Evolutionary conservation across 2,329 filamentous ascomycete genomes (phyloP).

Genomic region (Penicillium sp.): DNA sequence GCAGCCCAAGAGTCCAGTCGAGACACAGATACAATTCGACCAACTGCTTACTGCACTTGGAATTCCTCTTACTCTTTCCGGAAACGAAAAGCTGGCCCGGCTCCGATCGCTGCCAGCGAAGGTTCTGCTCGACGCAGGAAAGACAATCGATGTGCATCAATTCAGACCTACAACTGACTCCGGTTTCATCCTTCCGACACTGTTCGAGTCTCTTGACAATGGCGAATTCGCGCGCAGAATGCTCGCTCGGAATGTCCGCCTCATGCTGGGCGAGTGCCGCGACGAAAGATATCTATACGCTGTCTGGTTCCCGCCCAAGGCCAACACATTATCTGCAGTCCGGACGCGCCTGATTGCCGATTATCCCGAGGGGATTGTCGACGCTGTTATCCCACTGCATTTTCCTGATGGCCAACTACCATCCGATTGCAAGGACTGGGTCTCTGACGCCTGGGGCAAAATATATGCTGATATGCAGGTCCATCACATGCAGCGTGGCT

Average conservation of each 20-base stretch:
- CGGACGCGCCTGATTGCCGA: conserved; percentile 52
- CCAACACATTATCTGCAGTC: conserved; percentile 43
- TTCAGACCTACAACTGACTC: conserved; percentile 56
- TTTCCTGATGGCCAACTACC: conserved; percentile 45
- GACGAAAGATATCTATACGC: conserved; percentile 57
- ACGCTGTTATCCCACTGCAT: conserved; percentile 47
- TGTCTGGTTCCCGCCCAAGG: conserved; percentile 48
- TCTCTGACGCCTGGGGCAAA: conserved; percentile 51
- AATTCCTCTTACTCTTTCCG: conserved; percentile 43
- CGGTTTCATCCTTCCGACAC: conserved; percentile 45
- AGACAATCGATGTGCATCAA: conserved; percentile 50
- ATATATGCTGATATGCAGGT: conserved; percentile 60
- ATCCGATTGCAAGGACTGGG: conserved; percentile 45
- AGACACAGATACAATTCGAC: conserved; percentile 54
- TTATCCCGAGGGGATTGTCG: conserved; percentile 49
- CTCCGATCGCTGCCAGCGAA: conserved; percentile 44
- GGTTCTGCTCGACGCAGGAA: conserved; percentile 45
- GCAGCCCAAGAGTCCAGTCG: conserved; percentile 50
- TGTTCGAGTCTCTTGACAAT: conserved; percentile 50
- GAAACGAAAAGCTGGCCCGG: conserved; percentile 46
- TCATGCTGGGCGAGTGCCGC: conserved; percentile 56
- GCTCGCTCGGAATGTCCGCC: conserved; percentile 45
- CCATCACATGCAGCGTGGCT: conserved; percentile 53
- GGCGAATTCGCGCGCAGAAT: conserved; percentile 51
- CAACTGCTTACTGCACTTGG: conserved; percentile 48